Base-by-base conservation (phyloP, 2,329 filamentous ascomycete genomes). In the Claviceps sp. region DNA sequence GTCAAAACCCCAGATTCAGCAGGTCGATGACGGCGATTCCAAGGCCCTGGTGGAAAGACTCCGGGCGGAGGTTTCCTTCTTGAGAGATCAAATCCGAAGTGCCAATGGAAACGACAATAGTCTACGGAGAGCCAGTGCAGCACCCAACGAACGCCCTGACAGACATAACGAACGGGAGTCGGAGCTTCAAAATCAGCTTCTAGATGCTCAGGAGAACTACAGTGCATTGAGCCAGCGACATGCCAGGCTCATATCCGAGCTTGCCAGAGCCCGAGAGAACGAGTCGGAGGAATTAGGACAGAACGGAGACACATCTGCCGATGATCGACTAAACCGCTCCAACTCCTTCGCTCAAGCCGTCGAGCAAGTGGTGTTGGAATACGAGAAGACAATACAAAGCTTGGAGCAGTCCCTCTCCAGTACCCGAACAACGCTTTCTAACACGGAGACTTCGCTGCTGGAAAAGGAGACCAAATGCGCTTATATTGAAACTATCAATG, bases 341-440 rank as follows among this genome's bases (percentile, higher is more conserved):
- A 95, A 94, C 65, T 94, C 88, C 0, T 97, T 98, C 64, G 90
- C 91, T 1, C 86, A 95, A 64, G 91, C 91, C 30, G 91, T 98
- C 20, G 93, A 98, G 62, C 87, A 95, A 63, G 88, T 98, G 22
- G 88, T 98, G 3, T 73, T 97, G 48, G 93, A 98, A 68, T 98
- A 98, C 64, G 94, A 98, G 67, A 97, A 95, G 75, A 98, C 94
- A 0, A 98, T 98, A 48, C 90, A 97, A 65, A 85, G 81, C 50
- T 77, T 98, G 16, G 93, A 98, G 67, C 83, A 89, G 49, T 96
- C 90, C 1, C 78, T 98, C 14, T 90, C 90, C 0, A 93, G 82
- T 62, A 97, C 93, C 1, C 81, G 93, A 53, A 77, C 86, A 37
- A 88, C 87, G 0, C 74, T 98, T 30, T 85, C 93, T 11, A 84